Evolutionary conservation across 2,329 filamentous ascomycete genomes (phyloP).

Genomic region (Fusarium sp.): DNA sequence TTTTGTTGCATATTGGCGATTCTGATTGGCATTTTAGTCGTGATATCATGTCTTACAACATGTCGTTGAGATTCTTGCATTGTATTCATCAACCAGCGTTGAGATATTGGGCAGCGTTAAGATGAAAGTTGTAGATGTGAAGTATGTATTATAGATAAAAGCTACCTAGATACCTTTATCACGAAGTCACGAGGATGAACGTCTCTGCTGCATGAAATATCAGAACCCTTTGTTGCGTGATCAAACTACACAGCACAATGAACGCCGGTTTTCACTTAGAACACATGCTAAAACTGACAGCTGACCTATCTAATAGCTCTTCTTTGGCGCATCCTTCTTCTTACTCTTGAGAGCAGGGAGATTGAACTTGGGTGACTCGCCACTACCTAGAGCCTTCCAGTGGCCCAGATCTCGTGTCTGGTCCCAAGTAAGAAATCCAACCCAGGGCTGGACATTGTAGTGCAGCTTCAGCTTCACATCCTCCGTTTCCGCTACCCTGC

Average conservation of each 20-base stretch:
- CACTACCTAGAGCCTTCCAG: constrained; percentile 74
- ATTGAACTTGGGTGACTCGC: constrained; percentile 71
- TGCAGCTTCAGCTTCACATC: constrained; percentile 84
- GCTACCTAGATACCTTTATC: constrained; percentile 36
- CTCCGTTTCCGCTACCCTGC: constrained; percentile 77
- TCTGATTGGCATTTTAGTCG: background rate
- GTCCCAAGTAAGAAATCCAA: constrained; percentile 88
- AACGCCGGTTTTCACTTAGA: constrained; percentile 34
- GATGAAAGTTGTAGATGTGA: constrained; percentile 19
- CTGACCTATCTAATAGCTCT: constrained; percentile 28
- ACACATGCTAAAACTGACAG: background rate
- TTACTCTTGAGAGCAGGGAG: constrained; percentile 75
- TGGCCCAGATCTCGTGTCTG: constrained; percentile 64
- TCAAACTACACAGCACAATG: constrained; percentile 21
- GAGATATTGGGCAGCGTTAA: constrained; percentile 7
- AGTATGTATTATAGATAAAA: constrained; percentile 41
- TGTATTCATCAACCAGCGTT: constrained; percentile 13
- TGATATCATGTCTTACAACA: constrained; percentile 13
- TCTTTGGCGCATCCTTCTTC: constrained; percentile 48
- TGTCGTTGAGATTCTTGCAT: constrained; percentile 11
- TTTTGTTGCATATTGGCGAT: background rate
- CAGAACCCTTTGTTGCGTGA: background rate
- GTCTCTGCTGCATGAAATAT: constrained; percentile 1
- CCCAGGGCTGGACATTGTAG: constrained; percentile 99
- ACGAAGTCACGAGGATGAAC: constrained; percentile 40